A percentile compares a stretch with the other conserved stretches of the same genome.
Conservation (phyloP, 306 rosid species). For the Trichosanthes cucumerina region DNA sequence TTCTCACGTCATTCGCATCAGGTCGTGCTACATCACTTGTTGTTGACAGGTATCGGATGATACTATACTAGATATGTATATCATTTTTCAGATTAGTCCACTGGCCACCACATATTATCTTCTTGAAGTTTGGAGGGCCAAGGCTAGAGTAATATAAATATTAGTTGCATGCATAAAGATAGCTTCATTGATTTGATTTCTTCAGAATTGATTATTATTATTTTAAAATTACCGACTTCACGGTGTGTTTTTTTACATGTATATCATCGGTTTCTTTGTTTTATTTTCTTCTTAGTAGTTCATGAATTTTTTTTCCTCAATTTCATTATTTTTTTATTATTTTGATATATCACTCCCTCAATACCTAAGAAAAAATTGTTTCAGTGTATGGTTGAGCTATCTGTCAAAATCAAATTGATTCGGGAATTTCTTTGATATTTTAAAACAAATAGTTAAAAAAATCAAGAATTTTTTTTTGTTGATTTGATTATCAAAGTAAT, state of each 20-base stretch:
- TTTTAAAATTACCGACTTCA: neutral
- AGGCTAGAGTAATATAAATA: neutral
- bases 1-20: constrained; percentile 94
- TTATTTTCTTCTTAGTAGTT: neutral
- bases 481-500: neutral
- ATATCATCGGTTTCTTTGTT: neutral
- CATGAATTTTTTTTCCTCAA: neutral
- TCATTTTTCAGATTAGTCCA: neutral
- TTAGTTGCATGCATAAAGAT: neutral
- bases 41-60: constrained; percentile 69
- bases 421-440: neutral
- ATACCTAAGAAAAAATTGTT: neutral
- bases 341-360: neutral
- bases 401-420: neutral
- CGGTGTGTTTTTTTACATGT: neutral
- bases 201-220: neutral
- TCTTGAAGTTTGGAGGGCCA: neutral
- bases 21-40: constrained; percentile 97
- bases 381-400: neutral
- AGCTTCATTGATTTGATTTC: neutral
- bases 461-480: neutral
- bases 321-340: neutral
- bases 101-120: neutral
- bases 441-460: neutral
- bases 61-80: neutral